These are phyloP conservation scores for Kwoniella heveanensis DNA, from an alignment of 768 basidiomycete genomes.

Conservation along the genomic window DNA sequence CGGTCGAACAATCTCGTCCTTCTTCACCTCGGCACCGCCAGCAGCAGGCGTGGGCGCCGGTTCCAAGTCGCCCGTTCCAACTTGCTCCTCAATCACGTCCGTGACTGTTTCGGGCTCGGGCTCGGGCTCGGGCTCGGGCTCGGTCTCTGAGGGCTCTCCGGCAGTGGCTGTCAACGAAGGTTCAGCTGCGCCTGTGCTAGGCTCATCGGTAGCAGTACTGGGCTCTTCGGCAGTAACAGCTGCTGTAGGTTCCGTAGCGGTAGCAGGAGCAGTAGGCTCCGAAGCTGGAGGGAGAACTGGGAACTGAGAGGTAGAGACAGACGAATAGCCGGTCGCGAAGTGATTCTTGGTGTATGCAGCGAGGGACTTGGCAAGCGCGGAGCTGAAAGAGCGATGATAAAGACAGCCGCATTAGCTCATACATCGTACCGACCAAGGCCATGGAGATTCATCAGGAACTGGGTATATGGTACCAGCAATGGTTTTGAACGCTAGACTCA, in stretches of 20 bases:
- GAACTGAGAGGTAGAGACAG: constrained; percentile 61
- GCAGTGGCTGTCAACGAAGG: background rate
- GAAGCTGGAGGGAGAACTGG: constrained; percentile 59
- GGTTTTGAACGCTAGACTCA: constrained; percentile 57
- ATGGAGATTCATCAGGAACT: background rate
- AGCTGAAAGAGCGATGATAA: constrained; percentile 59
- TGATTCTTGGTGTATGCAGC: constrained; percentile 75
- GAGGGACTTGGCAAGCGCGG: constrained; percentile 70
- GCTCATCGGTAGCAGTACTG: background rate
- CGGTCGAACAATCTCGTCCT: constrained; percentile 34
- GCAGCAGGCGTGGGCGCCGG: constrained; percentile 40
- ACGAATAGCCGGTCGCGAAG: constrained; percentile 74
- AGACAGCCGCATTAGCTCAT: too few species aligned
- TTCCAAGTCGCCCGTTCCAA: constrained; percentile 34
- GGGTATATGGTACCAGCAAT: too few species aligned
- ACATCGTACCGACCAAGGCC: background rate
- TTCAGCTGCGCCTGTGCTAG: background rate
- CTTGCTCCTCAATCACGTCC: constrained; percentile 39
- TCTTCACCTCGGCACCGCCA: constrained; percentile 20
- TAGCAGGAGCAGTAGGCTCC: constrained; percentile 43
- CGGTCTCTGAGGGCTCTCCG: constrained; percentile 4
- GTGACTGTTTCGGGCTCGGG: too few species aligned
- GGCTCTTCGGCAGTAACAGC: constrained; percentile 6
- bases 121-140: too few species aligned
- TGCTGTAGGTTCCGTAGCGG: constrained; percentile 47